These are phyloP conservation scores for Pterula multifida DNA, from an alignment of 1,284 basidiomycete genomes.

Conservation along the genomic window DNA sequence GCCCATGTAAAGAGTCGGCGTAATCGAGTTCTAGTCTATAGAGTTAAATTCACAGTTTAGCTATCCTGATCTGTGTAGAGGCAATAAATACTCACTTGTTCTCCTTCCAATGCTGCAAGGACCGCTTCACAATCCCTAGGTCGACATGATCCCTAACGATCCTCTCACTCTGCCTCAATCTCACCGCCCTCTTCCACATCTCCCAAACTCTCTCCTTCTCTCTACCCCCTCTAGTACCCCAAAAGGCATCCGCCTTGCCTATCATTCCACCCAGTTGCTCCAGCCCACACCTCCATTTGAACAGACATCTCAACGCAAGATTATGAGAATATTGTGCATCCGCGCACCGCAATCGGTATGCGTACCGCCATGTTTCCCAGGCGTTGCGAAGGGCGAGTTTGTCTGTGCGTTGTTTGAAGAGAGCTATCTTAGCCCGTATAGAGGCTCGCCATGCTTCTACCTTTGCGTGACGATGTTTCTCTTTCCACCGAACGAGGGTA, in stretches of 20 bases:
- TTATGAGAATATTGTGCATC: not conserved
- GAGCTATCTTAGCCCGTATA: not conserved
- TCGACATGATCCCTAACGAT: not conserved
- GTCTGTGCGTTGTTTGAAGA: not conserved
- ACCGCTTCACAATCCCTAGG: not conserved
- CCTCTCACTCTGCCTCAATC: not conserved
- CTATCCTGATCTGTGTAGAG: no score
- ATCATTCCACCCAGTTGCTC: not conserved
- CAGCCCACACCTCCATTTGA: not conserved
- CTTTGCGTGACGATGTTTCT: not conserved
- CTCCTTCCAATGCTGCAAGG: not conserved
- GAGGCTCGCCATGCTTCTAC: not conserved
- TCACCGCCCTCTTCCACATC: slow-evolving; percentile 1
- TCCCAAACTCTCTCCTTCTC: not conserved
- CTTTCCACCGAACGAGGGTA: not conserved
- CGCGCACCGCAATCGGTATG: not conserved
- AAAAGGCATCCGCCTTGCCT: not conserved
- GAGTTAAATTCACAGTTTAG: not conserved
- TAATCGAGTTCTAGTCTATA: not conserved
- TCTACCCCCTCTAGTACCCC: not conserved
- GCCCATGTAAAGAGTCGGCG: not conserved
- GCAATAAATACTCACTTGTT: not conserved
- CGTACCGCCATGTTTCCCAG: not conserved
- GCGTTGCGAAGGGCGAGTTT: no score
- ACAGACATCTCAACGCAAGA: not conserved